phyloP scores from a whole-genome alignment of 2,329 filamentous ascomycete species.

The Penicillium sumatraense region DNA sequence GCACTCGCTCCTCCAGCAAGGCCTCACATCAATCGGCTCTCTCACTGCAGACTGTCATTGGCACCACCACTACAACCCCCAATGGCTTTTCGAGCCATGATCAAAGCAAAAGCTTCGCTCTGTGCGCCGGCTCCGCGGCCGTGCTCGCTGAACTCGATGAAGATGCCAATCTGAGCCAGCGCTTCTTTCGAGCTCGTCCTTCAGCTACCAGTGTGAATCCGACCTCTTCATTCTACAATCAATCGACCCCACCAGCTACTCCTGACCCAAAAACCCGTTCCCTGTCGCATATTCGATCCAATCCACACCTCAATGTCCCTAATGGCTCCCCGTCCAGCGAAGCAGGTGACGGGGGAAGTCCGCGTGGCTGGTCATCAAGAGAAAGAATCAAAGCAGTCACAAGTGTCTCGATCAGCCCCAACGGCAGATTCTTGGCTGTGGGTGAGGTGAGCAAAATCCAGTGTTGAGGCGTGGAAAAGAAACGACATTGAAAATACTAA shows the following conservation, averaged over 20 bases:
- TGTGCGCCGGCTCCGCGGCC: conserved; percentile 91
- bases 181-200: conserved; percentile 88
- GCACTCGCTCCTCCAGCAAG: conserved; percentile 66
- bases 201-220: conserved; percentile 69
- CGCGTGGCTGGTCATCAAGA: conserved; percentile 81
- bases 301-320: conserved; percentile 46
- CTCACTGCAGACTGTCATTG: conserved; percentile 81
- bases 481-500: conserved; percentile 35
- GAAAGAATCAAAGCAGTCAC: conserved; percentile 95
- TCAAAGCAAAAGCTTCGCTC: conserved; percentile 74
- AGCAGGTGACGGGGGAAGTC: conserved; percentile 62
- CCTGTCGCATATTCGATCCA: conserved; percentile 58
- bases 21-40: conserved; percentile 56
- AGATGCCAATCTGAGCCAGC: conserved; percentile 68
- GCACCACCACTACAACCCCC: conserved; percentile 82
- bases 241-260: conserved; percentile 61
- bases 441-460: conserved; percentile 67
- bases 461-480: not conserved
- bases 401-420: conserved; percentile 83
- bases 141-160: conserved; percentile 81
- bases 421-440: conserved; percentile 85
- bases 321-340: conserved; percentile 56
- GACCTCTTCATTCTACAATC: conserved; percentile 57
- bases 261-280: conserved; percentile 62
- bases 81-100: conserved; percentile 84